Percentiles rank a stretch among this genome's conserved stretches.
Evolutionary conservation across 2,329 filamentous ascomycete genomes (phyloP).

Genomic region (Orbilia javanica): DNA sequence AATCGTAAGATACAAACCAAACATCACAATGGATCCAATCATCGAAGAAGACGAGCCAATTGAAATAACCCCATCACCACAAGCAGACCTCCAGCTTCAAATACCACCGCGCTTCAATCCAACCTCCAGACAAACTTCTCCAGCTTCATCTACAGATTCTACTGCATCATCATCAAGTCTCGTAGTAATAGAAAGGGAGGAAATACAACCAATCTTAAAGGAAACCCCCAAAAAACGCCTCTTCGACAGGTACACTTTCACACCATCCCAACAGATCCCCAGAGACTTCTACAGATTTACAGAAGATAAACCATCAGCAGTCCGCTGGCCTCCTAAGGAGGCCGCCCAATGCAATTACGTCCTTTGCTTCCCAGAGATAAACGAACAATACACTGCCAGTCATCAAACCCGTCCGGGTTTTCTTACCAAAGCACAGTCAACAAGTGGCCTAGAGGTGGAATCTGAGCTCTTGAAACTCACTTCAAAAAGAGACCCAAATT

Average conservation of each 20-base stretch:
- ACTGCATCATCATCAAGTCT: neutral
- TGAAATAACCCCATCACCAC: neutral
- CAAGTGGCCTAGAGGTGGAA: conserved; percentile 20
- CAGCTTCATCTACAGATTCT: neutral
- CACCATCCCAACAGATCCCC: conserved; percentile 37
- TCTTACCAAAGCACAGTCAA: conserved; percentile 26
- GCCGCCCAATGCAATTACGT: conserved; percentile 31
- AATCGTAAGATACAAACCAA: neutral
- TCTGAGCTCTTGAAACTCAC: conserved; percentile 3
- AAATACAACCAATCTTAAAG: too few species aligned
- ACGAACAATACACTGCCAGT: conserved; percentile 34
- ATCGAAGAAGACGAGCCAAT: conserved; percentile 27
- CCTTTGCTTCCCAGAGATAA: conserved; percentile 2
- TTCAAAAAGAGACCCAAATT: neutral
- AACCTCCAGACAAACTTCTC: neutral
- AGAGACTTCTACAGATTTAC: conserved; percentile 19
- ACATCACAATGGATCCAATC: conserved; percentile 36
- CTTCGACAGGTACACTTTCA: conserved; percentile 43
- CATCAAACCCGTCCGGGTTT: conserved; percentile 29
- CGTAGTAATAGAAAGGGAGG: neutral
- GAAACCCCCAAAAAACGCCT: neutral
- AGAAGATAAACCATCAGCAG: conserved; percentile 16
- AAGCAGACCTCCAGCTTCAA: neutral
- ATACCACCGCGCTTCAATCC: conserved; percentile 22
- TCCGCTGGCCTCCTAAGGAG: conserved; percentile 28